phyloP scores from a whole-genome alignment of 176 grass and related monocot genomes.

The Oryza nivara region DNA sequence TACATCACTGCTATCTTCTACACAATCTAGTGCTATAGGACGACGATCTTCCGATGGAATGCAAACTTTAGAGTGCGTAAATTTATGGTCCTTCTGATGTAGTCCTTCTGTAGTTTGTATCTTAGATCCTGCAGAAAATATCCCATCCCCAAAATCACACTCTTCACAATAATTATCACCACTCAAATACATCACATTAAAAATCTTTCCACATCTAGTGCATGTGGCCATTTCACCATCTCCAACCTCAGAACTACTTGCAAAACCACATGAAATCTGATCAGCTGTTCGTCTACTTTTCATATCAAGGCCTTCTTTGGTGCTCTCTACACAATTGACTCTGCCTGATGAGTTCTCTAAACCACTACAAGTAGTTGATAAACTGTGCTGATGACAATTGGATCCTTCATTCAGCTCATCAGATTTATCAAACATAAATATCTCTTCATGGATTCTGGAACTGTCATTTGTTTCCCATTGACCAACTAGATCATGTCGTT shows the following conservation, averaged over 20 bases:
- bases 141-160: conserved; percentile 42
- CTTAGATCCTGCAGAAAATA: conserved; percentile 5
- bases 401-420: conserved; percentile 65
- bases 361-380: conserved; percentile 37
- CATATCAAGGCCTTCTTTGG: conserved; percentile 26
- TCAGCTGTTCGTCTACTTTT: conserved; percentile 34
- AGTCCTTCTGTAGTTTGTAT: conserved; percentile 29
- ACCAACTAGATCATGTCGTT: conserved; percentile 48
- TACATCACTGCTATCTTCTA: conserved; percentile 25
- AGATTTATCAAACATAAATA: conserved; percentile 88
- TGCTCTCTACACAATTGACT: conserved; percentile 33
- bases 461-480: conserved; percentile 43
- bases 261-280: conserved; percentile 32
- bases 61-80: conserved; percentile 16
- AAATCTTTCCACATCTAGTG: conserved; percentile 53
- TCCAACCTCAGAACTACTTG: conserved; percentile 27
- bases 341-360: conserved; percentile 22
- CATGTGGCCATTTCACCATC: conserved; percentile 48
- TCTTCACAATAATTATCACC: conserved; percentile 51
- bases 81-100: conserved; percentile 37
- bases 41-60: conserved; percentile 11
- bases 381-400: conserved; percentile 18
- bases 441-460: conserved; percentile 60
- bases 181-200: conserved; percentile 40
- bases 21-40: conserved; percentile 12